Percentiles rank a stretch among this genome's conserved stretches.
phyloP scores from a whole-genome alignment of 495 filamentous ascomycete species.

The Hyaloscypha variabilis region DNA sequence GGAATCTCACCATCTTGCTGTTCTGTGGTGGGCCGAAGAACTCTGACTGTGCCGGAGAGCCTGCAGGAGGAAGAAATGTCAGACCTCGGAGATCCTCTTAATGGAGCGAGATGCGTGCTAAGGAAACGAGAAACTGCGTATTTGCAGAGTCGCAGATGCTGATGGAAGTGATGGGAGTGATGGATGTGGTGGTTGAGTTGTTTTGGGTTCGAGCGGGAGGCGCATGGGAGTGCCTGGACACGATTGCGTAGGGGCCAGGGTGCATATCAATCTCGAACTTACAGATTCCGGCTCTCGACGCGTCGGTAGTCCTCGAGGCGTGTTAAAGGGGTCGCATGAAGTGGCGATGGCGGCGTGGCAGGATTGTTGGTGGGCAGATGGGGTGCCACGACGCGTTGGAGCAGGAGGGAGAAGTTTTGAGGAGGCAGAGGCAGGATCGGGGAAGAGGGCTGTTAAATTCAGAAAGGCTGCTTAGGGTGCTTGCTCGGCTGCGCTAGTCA shows the following conservation, averaged over 20 bases:
- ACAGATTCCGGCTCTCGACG: slow-evolving; percentile 29
- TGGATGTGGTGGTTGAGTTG: neutral
- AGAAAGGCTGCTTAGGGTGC: slow-evolving; percentile 55
- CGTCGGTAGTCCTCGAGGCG: slow-evolving; percentile 23
- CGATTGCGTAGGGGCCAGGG: slow-evolving; percentile 20
- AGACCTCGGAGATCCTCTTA: slow-evolving; percentile 16
- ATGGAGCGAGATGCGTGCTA: neutral
- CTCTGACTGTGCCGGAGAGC: slow-evolving; percentile 19
- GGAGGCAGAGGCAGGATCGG: slow-evolving; percentile 29
- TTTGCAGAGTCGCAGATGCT: slow-evolving; percentile 11
- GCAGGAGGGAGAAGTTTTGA: slow-evolving; percentile 28
- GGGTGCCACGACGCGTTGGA: slow-evolving; percentile 22
- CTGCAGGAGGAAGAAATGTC: slow-evolving; percentile 21
- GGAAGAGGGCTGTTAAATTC: slow-evolving; percentile 37
- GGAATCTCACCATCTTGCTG: slow-evolving; percentile 39
- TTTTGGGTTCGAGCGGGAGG: neutral
- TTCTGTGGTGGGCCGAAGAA: slow-evolving; percentile 5
- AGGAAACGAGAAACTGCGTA: neutral
- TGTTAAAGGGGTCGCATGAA: slow-evolving; percentile 21
- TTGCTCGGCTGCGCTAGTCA: slow-evolving; percentile 18
- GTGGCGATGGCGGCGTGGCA: slow-evolving; percentile 12
- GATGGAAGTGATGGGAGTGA: slow-evolving; percentile 2
- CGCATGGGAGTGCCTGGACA: slow-evolving; percentile 11
- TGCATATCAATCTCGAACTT: slow-evolving; percentile 21
- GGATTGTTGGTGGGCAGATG: slow-evolving; percentile 18